Percentiles rank a stretch among this genome's conserved stretches.
phyloP scores from a whole-genome alignment of 2,329 filamentous ascomycete genomes.

The Hymenoscyphus fraxineus region DNA sequence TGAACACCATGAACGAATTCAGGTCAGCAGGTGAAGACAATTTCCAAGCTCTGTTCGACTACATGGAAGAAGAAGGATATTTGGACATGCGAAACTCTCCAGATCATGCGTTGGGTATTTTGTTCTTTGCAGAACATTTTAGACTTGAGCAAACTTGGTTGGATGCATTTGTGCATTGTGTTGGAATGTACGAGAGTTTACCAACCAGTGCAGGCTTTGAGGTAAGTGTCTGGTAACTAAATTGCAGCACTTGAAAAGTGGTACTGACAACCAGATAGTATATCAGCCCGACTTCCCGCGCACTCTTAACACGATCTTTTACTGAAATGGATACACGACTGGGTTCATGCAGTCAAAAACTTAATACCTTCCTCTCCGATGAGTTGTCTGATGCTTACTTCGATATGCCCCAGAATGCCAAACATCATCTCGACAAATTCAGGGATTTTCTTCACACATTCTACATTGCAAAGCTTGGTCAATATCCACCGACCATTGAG shows the following conservation, averaged over 20 bases:
- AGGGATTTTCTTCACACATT: slow-evolving; percentile 63
- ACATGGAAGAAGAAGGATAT: slow-evolving; percentile 68
- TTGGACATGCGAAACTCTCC: slow-evolving; percentile 61
- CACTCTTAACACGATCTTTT: slow-evolving; percentile 60
- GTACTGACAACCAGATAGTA: slow-evolving; percentile 36
- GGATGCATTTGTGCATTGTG: slow-evolving; percentile 72
- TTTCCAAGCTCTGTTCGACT: slow-evolving; percentile 57
- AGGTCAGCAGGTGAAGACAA: slow-evolving; percentile 53
- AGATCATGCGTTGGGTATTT: slow-evolving; percentile 62
- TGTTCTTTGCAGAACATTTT: slow-evolving; percentile 66
- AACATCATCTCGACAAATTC: slow-evolving; percentile 69
- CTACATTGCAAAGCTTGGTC: slow-evolving; percentile 65
- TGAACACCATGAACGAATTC: slow-evolving; percentile 62
- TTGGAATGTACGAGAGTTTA: slow-evolving; percentile 68
- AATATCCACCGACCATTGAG: slow-evolving; percentile 61
- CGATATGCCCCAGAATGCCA: slow-evolving; percentile 57
- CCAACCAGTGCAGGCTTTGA: slow-evolving; percentile 55
- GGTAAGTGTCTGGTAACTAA: slow-evolving; percentile 41
- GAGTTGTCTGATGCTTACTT: slow-evolving; percentile 64
- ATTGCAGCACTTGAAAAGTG: neutral
- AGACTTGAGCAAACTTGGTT: slow-evolving; percentile 63
- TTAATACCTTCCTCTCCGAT: slow-evolving; percentile 66
- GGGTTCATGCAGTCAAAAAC: slow-evolving; percentile 50
- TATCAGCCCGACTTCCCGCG: slow-evolving; percentile 52
- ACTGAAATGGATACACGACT: slow-evolving; percentile 64